Conservation (phyloP, 345 rosid genomes). For the Euphorbia peplus region DNA sequence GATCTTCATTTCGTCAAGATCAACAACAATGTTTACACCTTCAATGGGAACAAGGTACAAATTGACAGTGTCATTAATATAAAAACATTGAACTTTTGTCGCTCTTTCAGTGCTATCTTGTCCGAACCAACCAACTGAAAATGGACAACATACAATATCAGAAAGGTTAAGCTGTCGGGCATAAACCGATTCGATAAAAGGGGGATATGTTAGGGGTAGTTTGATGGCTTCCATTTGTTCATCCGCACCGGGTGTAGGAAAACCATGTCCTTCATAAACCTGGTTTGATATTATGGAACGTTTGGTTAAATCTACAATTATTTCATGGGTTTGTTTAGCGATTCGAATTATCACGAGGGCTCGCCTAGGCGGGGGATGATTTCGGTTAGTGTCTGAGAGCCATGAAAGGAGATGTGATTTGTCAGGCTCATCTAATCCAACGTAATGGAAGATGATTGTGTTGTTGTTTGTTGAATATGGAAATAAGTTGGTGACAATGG, state of each 20-base stretch:
- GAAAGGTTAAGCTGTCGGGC: slow-evolving; percentile 26
- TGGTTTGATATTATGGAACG: slow-evolving; percentile 13
- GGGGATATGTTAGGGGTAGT: slow-evolving; percentile 21
- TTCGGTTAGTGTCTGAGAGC: slow-evolving; percentile 11
- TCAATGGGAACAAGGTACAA: slow-evolving; percentile 26
- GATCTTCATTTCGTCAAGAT: slow-evolving; percentile 26
- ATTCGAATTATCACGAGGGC: slow-evolving; percentile 26
- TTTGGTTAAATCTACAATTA: slow-evolving; percentile 23
- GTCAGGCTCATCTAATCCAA: slow-evolving; percentile 36
- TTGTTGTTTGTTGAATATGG: slow-evolving; percentile 4
- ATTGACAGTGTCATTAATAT: slow-evolving; percentile 15
- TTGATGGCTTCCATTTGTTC: slow-evolving; percentile 22
- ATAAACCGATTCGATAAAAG: slow-evolving; percentile 25
- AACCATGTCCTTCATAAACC: slow-evolving; percentile 27
- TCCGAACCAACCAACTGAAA: slow-evolving; percentile 36
- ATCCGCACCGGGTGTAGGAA: slow-evolving; percentile 14
- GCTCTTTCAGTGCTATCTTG: slow-evolving; percentile 16
- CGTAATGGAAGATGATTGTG: slow-evolving; percentile 30
- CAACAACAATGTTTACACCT: slow-evolving; percentile 25
- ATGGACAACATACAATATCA: slow-evolving; percentile 24
- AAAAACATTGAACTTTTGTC: slow-evolving; percentile 19
- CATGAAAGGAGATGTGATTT: slow-evolving; percentile 24
- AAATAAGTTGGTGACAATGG: slow-evolving; percentile 16
- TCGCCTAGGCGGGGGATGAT: slow-evolving; percentile 27
- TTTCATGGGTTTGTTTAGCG: slow-evolving; percentile 31